Conservation (phyloP, 1,139 yeast species). For the Suhomyces bolitotheri region DNA sequence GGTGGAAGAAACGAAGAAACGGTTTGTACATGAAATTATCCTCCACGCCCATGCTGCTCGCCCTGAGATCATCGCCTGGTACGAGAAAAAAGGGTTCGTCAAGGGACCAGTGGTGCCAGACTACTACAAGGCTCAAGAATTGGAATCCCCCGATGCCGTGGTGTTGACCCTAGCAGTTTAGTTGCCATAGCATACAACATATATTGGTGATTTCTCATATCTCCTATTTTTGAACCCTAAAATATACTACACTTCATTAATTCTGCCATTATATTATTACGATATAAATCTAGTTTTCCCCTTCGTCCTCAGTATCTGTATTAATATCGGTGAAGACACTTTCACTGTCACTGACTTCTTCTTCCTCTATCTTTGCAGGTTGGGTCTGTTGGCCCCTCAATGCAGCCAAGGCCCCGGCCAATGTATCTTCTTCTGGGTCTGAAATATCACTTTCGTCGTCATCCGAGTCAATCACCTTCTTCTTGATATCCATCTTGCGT, state of each 20-base stretch:
- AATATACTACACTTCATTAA: too few species aligned
- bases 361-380: constrained; percentile 29
- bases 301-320: constrained; percentile 57
- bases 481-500: constrained; percentile 16
- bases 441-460: constrained; percentile 58
- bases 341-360: constrained; percentile 37
- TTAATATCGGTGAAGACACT: constrained; percentile 50
- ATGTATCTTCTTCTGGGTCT: constrained; percentile 63
- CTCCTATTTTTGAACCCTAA: too few species aligned
- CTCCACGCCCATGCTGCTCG: constrained; percentile 60
- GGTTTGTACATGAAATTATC: constrained; percentile 56
- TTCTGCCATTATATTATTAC: too few species aligned
- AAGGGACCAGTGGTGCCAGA: constrained; percentile 40
- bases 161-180: constrained; percentile 23
- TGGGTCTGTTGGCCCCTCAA: constrained; percentile 53
- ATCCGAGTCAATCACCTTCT: constrained; percentile 30
- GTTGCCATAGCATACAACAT: too few species aligned
- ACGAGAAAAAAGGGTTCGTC: constrained; percentile 52
- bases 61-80: constrained; percentile 54
- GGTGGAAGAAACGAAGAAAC: constrained; percentile 51
- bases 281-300: constrained; percentile 24
- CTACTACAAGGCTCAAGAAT: constrained; percentile 53
- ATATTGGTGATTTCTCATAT: too few species aligned
- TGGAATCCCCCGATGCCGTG: constrained; percentile 48
- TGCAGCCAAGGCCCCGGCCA: constrained; percentile 67